A percentile compares a stretch with the other conserved stretches of the same genome.
Conservation (phyloP, 2,329 filamentous ascomycete genomes). For the Chaetomiaceae sp. region DNA sequence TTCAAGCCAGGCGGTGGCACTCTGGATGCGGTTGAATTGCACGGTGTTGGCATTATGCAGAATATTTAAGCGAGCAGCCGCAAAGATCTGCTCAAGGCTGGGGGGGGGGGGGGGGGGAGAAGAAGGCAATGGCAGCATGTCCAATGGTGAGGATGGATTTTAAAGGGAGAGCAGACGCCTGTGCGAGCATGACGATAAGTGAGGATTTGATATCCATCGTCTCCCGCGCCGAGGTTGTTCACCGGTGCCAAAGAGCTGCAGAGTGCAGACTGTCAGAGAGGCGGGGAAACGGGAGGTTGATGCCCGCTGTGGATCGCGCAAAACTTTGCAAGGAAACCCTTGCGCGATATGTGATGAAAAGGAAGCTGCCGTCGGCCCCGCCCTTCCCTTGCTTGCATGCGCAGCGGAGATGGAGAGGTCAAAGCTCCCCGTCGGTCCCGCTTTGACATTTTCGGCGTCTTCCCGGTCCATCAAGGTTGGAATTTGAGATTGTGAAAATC, state of each 20-base stretch:
- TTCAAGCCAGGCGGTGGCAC: no score
- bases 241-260: background rate
- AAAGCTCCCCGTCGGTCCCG: conserved; percentile 14
- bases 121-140: background rate
- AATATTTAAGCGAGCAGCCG: conserved; percentile 1
- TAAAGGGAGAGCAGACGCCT: no score
- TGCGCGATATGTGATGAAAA: conserved; percentile 13
- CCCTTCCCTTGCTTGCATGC: conserved; percentile 2
- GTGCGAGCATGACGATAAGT: background rate
- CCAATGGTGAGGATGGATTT: no score
- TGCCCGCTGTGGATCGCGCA: background rate
- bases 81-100: background rate
- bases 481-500: conserved; percentile 5
- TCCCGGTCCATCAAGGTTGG: conserved; percentile 1
- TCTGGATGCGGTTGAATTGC: background rate
- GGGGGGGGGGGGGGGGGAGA: background rate
- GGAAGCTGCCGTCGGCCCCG: conserved; percentile 15
- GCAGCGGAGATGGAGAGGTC: conserved; percentile 5
- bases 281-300: background rate
- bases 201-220: background rate
- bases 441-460: conserved; percentile 5
- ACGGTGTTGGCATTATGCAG: background rate
- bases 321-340: conserved; percentile 8
- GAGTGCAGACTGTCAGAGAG: background rate
- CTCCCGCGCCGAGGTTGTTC: no score